phyloP scores from a whole-genome alignment of 176 grass and related monocot genomes.

The Oryza meyeriana region DNA sequence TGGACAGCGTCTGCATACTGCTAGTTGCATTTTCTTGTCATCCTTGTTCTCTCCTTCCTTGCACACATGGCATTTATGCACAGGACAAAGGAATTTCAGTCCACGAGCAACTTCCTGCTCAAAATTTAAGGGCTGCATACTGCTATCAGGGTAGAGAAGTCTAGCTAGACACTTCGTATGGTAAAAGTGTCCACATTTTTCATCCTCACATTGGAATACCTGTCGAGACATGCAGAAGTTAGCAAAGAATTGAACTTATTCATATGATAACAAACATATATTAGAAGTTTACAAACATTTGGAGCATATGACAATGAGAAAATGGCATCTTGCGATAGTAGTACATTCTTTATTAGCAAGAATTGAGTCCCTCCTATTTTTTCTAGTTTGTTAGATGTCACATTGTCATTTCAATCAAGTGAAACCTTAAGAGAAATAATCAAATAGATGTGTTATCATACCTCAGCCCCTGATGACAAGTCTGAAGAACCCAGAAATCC shows the following conservation, averaged over 20 bases:
- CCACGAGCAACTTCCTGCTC: constrained; percentile 46
- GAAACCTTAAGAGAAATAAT: not conserved
- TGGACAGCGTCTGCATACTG: constrained; percentile 81
- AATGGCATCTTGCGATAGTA: not conserved
- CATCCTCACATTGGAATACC: constrained; percentile 62
- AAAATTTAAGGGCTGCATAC: constrained; percentile 7
- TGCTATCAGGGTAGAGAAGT: constrained; percentile 34
- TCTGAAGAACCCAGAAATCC: constrained; percentile 58
- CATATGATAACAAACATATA: constrained; percentile 10
- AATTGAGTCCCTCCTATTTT: not conserved
- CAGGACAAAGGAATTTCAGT: constrained; percentile 53
- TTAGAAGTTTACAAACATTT: not conserved
- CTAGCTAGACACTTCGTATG: constrained; percentile 67
- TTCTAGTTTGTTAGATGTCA: not conserved
- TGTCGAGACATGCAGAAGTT: constrained; percentile 29
- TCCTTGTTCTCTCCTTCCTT: constrained; percentile 44
- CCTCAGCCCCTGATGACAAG: constrained; percentile 31
- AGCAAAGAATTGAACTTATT: constrained; percentile 2
- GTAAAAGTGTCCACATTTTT: constrained; percentile 74
- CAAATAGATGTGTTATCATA: constrained; percentile 11
- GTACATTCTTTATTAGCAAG: not conserved
- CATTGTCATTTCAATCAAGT: not conserved
- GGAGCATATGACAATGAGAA: not conserved
- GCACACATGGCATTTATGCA: constrained; percentile 64
- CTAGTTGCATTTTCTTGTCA: constrained; percentile 52